phyloP scores from a whole-genome alignment of 2,329 filamentous ascomycete genomes.

The Fusarium ramigenum region DNA sequence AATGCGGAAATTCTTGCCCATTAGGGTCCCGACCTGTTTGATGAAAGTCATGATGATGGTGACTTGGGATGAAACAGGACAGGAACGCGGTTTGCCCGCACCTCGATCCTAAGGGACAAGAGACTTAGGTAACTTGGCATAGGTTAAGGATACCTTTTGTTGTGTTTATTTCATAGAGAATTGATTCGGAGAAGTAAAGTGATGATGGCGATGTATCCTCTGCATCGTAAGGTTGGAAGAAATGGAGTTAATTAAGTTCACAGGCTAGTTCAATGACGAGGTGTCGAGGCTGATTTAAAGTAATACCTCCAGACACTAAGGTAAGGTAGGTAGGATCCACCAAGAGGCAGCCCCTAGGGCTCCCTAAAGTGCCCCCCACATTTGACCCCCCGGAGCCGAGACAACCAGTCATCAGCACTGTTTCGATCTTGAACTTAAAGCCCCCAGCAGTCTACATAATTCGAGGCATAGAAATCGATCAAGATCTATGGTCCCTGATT shows the following conservation, averaged over 20 bases:
- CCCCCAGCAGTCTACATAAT: background rate
- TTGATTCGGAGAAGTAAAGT: background rate
- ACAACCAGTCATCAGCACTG: background rate
- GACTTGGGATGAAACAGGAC: background rate
- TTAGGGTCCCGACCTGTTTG: constrained; percentile 69
- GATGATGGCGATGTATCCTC: background rate
- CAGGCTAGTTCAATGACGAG: background rate
- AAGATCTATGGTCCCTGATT: background rate
- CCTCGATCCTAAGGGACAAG: background rate
- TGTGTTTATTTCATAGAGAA: background rate
- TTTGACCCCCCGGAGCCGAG: background rate
- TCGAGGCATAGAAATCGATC: background rate
- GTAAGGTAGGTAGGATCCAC: background rate
- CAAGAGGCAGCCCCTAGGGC: background rate
- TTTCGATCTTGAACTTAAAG: background rate
- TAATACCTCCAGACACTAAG: background rate
- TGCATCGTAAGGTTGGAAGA: background rate
- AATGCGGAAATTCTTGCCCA: constrained; percentile 69
- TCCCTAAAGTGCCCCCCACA: background rate
- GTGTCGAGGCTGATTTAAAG: constrained; percentile 7
- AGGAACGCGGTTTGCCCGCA: background rate
- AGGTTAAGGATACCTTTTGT: background rate
- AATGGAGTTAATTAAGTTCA: background rate
- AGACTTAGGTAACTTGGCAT: background rate
- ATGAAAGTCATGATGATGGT: constrained; percentile 58